phyloP scores from a whole-genome alignment of 257 asterid species.

The Lantana camara region DNA sequence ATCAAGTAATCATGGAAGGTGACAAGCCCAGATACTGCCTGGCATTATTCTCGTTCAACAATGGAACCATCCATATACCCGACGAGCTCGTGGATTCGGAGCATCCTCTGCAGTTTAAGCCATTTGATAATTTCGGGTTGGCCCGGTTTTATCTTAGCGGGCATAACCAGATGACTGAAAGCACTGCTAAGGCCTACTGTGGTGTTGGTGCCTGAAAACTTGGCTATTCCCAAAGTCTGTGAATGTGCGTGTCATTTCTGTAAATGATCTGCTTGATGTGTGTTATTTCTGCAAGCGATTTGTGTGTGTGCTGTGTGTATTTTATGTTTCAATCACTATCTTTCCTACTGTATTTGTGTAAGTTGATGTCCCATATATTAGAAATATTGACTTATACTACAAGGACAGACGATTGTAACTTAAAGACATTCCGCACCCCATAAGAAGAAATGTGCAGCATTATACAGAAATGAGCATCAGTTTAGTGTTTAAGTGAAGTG shows the following conservation, averaged over 20 bases:
- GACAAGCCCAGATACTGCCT: slow-evolving; percentile 48
- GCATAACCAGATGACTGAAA: slow-evolving; percentile 33
- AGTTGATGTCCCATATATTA: too few species aligned
- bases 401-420: background rate
- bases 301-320: too few species aligned
- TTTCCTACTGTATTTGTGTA: too few species aligned
- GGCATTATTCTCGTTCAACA: slow-evolving; percentile 53
- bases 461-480: background rate
- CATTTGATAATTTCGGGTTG: slow-evolving; percentile 59
- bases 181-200: slow-evolving; percentile 47
- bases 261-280: slow-evolving; percentile 1
- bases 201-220: slow-evolving; percentile 34
- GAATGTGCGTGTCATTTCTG: background rate
- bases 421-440: background rate
- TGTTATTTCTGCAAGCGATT: background rate
- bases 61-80: slow-evolving; percentile 45
- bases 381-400: background rate
- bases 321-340: too few species aligned
- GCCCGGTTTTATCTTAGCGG: slow-evolving; percentile 39
- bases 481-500: too few species aligned
- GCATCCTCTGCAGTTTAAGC: slow-evolving; percentile 48
- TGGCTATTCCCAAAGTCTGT: background rate
- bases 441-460: background rate
- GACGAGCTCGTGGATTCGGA: slow-evolving; percentile 58
- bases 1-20: slow-evolving; percentile 51